Conservation (phyloP, 768 basidiomycete species). For the Russula compacta region DNA sequence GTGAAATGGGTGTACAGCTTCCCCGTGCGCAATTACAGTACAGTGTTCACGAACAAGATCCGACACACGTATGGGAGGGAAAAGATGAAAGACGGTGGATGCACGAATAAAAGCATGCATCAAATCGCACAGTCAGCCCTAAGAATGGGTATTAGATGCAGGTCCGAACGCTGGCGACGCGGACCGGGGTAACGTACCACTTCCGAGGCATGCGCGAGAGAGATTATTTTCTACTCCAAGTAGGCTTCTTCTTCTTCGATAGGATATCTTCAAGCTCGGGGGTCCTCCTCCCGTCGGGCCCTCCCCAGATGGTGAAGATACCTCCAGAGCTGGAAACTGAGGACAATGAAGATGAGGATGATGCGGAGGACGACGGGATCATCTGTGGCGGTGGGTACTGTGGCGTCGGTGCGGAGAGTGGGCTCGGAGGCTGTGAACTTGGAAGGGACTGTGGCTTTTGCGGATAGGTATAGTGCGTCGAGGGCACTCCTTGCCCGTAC, state of each 20-base stretch:
- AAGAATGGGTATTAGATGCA: too few species aligned
- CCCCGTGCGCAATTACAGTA: neutral
- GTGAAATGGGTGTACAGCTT: neutral
- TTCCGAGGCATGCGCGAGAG: neutral
- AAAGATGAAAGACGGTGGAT: neutral
- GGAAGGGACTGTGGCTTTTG: slow-evolving; percentile 16
- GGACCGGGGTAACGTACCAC: neutral
- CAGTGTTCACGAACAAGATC: neutral
- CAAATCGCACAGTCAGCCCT: neutral
- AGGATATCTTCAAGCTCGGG: slow-evolving; percentile 44
- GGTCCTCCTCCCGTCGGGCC: slow-evolving; percentile 40
- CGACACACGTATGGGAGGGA: neutral
- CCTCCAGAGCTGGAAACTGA: neutral
- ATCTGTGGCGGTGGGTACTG: slow-evolving; percentile 5
- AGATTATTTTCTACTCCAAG: slow-evolving; percentile 19
- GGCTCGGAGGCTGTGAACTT: slow-evolving; percentile 8
- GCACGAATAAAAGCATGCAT: neutral
- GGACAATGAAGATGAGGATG: slow-evolving; percentile 6
- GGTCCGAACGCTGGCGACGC: neutral
- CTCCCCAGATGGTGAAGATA: slow-evolving; percentile 46
- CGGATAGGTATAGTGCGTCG: slow-evolving; percentile 22
- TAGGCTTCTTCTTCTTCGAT: slow-evolving; percentile 31
- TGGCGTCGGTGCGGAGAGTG: slow-evolving; percentile 5
- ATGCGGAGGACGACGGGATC: neutral
- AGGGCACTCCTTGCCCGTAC: slow-evolving; percentile 37